Evolutionary conservation across 805 yeast species (phyloP).

Genomic region (Lachancea fermentati): DNA sequence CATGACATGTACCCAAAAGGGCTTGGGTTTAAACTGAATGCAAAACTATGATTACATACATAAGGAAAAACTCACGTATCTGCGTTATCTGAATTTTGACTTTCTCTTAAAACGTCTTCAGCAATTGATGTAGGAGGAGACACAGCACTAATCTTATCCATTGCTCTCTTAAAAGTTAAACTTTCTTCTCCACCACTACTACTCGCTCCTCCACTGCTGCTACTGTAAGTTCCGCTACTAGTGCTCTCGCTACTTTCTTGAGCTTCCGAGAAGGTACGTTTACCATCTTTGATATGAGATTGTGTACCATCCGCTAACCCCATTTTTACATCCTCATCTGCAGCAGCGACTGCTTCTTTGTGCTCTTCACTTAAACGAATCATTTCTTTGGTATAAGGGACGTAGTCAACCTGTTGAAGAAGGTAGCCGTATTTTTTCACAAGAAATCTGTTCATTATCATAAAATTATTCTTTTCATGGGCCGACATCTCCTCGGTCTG

Average conservation of each 20-base stretch:
- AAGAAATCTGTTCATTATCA: slow-evolving; percentile 27
- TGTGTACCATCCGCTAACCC: slow-evolving; percentile 8
- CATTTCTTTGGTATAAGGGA: slow-evolving; percentile 31
- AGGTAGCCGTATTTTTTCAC: slow-evolving; percentile 27
- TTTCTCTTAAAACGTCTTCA: slow-evolving; percentile 9
- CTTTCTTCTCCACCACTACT: slow-evolving; percentile 14
- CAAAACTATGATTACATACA: slow-evolving; percentile 32
- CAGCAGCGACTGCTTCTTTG: neutral
- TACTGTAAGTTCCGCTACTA: slow-evolving; percentile 4
- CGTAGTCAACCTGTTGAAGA: slow-evolving; percentile 29
- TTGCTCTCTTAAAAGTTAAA: slow-evolving; percentile 14
- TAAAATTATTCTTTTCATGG: slow-evolving; percentile 22
- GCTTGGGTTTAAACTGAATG: slow-evolving; percentile 31
- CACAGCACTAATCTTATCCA: slow-evolving; percentile 17
- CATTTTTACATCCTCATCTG: slow-evolving; percentile 7
- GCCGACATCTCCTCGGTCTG: slow-evolving; percentile 10
- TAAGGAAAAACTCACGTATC: neutral
- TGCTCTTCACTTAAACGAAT: slow-evolving; percentile 18
- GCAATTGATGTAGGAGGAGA: slow-evolving; percentile 16
- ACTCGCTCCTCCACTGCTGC: slow-evolving; percentile 24
- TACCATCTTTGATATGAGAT: slow-evolving; percentile 7
- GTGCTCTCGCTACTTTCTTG: slow-evolving; percentile 1
- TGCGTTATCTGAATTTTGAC: neutral
- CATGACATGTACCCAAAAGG: slow-evolving; percentile 41
- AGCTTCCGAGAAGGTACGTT: slow-evolving; percentile 5